phyloP scores from a whole-genome alignment of 164 flowering plant species.

The Nymphaea thermarum region DNA sequence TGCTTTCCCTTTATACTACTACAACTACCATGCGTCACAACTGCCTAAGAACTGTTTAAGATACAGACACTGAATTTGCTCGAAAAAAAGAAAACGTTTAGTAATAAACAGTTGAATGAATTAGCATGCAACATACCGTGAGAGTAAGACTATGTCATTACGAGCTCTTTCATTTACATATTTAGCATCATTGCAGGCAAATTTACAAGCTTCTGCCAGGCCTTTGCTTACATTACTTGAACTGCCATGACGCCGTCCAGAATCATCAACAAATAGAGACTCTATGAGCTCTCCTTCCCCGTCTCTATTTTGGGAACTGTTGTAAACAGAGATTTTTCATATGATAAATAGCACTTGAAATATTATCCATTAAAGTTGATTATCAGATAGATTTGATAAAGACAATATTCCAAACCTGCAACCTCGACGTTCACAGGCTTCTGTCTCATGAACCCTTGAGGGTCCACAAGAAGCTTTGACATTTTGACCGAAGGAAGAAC shows the following conservation, averaged over 20 bases:
- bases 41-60: too few species aligned
- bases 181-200: constrained; percentile 77
- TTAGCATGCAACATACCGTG: constrained; percentile 43
- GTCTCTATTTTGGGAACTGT: constrained; percentile 25
- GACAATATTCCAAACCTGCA: neutral
- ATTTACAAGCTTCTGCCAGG: constrained; percentile 69
- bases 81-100: too few species aligned
- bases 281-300: constrained; percentile 14
- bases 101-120: neutral
- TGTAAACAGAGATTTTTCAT: constrained; percentile 1
- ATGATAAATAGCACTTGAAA: neutral
- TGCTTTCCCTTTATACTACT: too few species aligned
- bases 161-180: constrained; percentile 95
- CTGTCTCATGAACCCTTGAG: neutral
- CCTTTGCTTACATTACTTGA: constrained; percentile 32
- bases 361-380: neutral
- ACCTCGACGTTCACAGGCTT: neutral
- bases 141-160: constrained; percentile 73
- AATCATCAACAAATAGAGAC: constrained; percentile 10
- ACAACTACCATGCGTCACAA: too few species aligned
- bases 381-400: neutral
- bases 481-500: neutral
- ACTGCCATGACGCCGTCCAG: constrained; percentile 13
- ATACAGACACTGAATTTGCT: too few species aligned
- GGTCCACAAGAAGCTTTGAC: neutral